Base-by-base conservation (phyloP, 306 rosid genomes). In the Cucurbita argyrosperma region DNA sequence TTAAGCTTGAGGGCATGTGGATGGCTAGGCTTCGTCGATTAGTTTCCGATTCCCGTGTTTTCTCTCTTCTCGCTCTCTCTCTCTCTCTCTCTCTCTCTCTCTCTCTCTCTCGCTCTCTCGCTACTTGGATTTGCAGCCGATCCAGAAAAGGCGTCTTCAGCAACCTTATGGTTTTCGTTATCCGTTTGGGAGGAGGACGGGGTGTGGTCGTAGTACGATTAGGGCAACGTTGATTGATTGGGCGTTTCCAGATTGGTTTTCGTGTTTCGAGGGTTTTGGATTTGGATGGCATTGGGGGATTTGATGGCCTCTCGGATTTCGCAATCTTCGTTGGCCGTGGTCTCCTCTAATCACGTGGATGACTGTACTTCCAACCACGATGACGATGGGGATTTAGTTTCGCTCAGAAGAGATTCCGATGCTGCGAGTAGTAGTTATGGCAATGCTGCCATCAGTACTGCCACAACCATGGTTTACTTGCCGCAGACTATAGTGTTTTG, bases 201-300 rank as follows among this genome's bases (percentile, higher is more conserved):
- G 73, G 23, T 40, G 80, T 79, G 85, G 78, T 80, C 46, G 35
- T 70, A 43, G 43, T 61, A 71, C 78, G 74, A 60, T 78, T 80
- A 74, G 79, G 79, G 76, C 64, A 7, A 47, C 75, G 79, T 60
- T 75, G 82, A 80, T 80, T 30, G 35, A 80, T 81, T 82, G 91
- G 81, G 54, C 77, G 73, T 60, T 75, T 26, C 18, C 14, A 37
- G 72, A 71, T 54, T 52, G 77, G 49, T 63, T 52, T 53, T 52
- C 52, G 10, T 73, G 62, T 18, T 71, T 46, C 13, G 68, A 43
- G 78, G 83, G 79, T 64, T 83, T 71, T 76, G 35, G 87, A 84
- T 89, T 95, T 89, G 99, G 82, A 95, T 95, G 99, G 99, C 99
- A 95, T 91, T 91, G 97, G 97, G 96, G 76, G 91, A 95, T 82